Conservation (phyloP, 208 protist genomes). For the Balamuthia mandrillaris region DNA sequence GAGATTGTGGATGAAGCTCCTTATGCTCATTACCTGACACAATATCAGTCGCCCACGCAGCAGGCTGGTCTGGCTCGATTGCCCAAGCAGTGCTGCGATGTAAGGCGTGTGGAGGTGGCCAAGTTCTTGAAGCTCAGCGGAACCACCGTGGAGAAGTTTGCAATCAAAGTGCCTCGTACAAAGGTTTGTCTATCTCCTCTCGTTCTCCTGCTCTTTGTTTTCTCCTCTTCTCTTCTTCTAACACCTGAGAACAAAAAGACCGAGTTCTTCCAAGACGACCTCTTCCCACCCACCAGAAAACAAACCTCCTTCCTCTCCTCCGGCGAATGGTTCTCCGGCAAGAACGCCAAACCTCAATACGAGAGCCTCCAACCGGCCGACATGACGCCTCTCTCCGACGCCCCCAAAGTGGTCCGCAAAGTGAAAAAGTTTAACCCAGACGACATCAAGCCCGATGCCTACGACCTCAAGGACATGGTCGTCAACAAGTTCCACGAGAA, state of each 20-base stretch:
- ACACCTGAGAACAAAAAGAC: conserved; percentile 17
- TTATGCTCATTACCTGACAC: conserved; percentile 29
- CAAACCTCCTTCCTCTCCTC: conserved; percentile 41
- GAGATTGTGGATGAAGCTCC: conserved; percentile 24
- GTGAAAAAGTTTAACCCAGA: conserved; percentile 15
- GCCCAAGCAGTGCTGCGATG: conserved; percentile 47
- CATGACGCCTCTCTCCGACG: conserved; percentile 26
- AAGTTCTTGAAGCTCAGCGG: conserved; percentile 46
- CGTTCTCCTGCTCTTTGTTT: background rate
- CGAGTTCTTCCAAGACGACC: conserved; percentile 56
- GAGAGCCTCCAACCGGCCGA: conserved; percentile 21
- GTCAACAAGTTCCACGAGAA: conserved; percentile 27
- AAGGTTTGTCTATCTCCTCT: background rate
- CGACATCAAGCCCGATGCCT: background rate
- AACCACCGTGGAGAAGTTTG: conserved; percentile 46
- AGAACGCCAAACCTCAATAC: conserved; percentile 19
- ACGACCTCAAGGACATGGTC: conserved; percentile 26
- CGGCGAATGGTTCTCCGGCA: conserved; percentile 21
- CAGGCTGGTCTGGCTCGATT: conserved; percentile 39
- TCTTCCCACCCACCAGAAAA: conserved; percentile 47
- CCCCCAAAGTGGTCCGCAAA: conserved; percentile 4
- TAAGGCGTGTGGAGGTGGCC: conserved; percentile 42
- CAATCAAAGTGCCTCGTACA: conserved; percentile 50
- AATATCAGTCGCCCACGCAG: background rate
- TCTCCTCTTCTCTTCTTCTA: no score